These are phyloP conservation scores for Pythium grandisporangium DNA, from an alignment of 352 stramenopile genomes.

Conservation along the genomic window DNA sequence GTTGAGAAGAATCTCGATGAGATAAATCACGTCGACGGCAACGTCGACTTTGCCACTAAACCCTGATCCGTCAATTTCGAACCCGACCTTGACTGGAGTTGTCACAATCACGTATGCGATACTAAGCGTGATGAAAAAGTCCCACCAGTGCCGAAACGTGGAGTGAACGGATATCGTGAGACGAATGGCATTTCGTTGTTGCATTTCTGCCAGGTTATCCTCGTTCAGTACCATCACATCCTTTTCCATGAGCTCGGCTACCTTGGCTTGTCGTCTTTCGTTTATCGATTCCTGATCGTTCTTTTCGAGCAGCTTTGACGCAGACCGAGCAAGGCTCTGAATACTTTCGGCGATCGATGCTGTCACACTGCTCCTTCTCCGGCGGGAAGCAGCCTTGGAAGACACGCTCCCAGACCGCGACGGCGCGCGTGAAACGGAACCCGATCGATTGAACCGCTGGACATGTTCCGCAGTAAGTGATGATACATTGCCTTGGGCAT, in stretches of 20 bases:
- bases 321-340: slow-evolving; percentile 20
- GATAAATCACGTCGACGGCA: slow-evolving; percentile 42
- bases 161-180: slow-evolving; percentile 59
- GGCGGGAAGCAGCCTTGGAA: too few species aligned
- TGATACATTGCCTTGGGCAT: too few species aligned
- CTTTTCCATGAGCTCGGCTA: slow-evolving; percentile 44
- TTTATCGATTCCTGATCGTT: slow-evolving; percentile 18
- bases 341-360: slow-evolving; percentile 20
- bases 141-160: slow-evolving; percentile 48
- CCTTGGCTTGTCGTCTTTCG: slow-evolving; percentile 24
- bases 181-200: slow-evolving; percentile 30
- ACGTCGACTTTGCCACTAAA: slow-evolving; percentile 29
- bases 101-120: slow-evolving; percentile 44
- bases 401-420: too few species aligned
- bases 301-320: slow-evolving; percentile 34
- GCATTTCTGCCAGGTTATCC: slow-evolving; percentile 43
- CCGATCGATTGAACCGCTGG: too few species aligned
- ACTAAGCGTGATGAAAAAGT: slow-evolving; percentile 39
- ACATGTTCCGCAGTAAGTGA: too few species aligned
- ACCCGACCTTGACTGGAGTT: slow-evolving; percentile 48
- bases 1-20: slow-evolving; percentile 45
- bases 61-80: slow-evolving; percentile 20
- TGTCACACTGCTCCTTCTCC: too few species aligned
- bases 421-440: too few species aligned
- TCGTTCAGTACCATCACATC: slow-evolving; percentile 57